phyloP scores from a whole-genome alignment of 805 yeast genomes.

The Candida vaughaniae region DNA sequence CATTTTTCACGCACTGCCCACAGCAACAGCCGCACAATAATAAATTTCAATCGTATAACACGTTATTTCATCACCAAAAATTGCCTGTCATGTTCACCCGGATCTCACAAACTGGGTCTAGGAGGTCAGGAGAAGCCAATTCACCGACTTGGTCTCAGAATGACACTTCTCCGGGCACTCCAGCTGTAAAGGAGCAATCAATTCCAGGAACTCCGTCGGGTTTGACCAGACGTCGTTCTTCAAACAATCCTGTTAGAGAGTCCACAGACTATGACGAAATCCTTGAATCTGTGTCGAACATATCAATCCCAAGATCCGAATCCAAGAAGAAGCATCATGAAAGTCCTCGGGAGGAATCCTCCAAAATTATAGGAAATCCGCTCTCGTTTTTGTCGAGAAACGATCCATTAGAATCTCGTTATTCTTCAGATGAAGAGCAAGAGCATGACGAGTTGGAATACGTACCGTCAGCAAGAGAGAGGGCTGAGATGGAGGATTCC shows the following conservation, averaged over 20 bases:
- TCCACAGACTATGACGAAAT: conserved; percentile 15
- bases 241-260: conserved; percentile 15
- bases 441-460: conserved; percentile 14
- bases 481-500: conserved; percentile 1
- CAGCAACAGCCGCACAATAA: too few relatives aligned
- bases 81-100: too few relatives aligned
- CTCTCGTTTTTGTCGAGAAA: conserved; percentile 24
- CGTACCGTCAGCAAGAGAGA: conserved; percentile 5
- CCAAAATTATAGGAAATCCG: conserved; percentile 23
- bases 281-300: conserved; percentile 12
- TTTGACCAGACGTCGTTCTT: too few relatives aligned
- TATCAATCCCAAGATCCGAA: background rate
- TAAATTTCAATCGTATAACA: too few relatives aligned
- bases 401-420: conserved; percentile 35
- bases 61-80: too few relatives aligned
- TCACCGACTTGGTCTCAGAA: background rate
- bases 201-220: too few relatives aligned
- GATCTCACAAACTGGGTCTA: conserved; percentile 1
- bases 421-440: conserved; percentile 29
- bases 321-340: background rate
- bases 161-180: too few relatives aligned
- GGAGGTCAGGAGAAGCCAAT: background rate
- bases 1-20: background rate
- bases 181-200: too few relatives aligned
- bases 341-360: background rate